Base-by-base conservation (phyloP, 2,329 filamentous ascomycete genomes). In the Trichoderma sp. region DNA sequence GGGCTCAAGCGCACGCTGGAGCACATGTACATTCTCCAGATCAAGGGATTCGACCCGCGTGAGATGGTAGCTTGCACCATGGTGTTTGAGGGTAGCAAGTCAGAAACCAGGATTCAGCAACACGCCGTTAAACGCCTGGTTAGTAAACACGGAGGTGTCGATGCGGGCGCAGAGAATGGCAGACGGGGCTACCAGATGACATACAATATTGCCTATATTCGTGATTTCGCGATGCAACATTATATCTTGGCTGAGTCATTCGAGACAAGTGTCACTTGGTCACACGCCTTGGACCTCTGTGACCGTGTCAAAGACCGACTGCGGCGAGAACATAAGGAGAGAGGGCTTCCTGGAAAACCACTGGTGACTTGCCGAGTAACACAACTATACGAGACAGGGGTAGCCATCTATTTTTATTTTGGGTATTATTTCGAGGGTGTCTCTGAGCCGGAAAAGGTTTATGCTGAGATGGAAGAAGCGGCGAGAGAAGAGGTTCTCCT, bases 101-200 rank as follows among this genome's bases (percentile, higher is more conserved):
- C 24, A 18, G 34, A 66, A 14, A 24, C 26, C 14, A 15, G 11
- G 3, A 53, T 28, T 28, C 63, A 66, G 15, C 21, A 24, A 18
- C 43, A 26, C 6, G 24, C 24, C 9, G 63, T 66, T 21, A 47
- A 39, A 14, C 18, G 63, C 39, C 43, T 66, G 36, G 39, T 47
- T 12, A n/a, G 21, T 9, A 56, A 57, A 28, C 56, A 70, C 26
- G 53, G 66, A 8, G 66, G 66, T n/a, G 32, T 70, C 6, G 26
- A 70, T 21, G 66, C 66, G 21, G 66, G 66, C 18, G 66, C 24
- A 14, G 66, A 58, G 15, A 70, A 70, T 26, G 66, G 66, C 34
- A 56, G 36, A 57, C 66, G 66, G 21, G 66, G 66, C n/a, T 70
- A 70, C 56, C 51, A 70, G 43, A 36, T 70, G 28, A 70, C 53